These are phyloP conservation scores for Macadamia integrifolia DNA, from an alignment of 164 flowering plant genomes.

Conservation along the genomic window DNA sequence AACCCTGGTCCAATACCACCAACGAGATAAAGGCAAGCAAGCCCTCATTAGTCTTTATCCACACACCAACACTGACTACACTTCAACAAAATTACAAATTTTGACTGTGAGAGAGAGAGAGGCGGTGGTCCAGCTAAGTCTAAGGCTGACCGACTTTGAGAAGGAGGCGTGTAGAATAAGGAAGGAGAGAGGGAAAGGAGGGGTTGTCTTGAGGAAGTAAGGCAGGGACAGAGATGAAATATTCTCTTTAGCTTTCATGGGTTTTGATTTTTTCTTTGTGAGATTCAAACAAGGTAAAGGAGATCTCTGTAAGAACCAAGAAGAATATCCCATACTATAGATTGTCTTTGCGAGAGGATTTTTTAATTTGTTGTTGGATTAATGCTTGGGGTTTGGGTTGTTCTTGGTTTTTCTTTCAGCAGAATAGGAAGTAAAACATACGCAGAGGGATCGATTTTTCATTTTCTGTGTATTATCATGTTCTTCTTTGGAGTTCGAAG, in stretches of 20 bases:
- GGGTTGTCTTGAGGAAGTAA: not conserved
- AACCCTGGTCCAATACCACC: not conserved
- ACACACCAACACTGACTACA: not conserved
- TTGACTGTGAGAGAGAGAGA: conserved; percentile 1
- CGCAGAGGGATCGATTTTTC: conserved; percentile 2
- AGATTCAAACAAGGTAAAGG: conserved; percentile 25
- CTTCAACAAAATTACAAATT: not conserved
- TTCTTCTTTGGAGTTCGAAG: not conserved
- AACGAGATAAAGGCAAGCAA: too few species aligned
- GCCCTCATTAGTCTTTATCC: not conserved
- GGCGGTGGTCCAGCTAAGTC: conserved; percentile 1
- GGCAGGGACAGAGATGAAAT: conserved; percentile 15
- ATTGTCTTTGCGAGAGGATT: conserved; percentile 1
- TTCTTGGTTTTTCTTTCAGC: conserved; percentile 5
- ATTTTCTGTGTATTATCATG: not conserved
- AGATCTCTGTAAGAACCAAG: conserved; percentile 29
- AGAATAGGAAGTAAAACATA: conserved; percentile 19
- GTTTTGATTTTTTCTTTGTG: conserved; percentile 37
- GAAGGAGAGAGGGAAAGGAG: conserved; percentile 13
- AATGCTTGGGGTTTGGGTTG: conserved; percentile 12
- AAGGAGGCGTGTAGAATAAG: conserved; percentile 4
- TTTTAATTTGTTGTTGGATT: conserved; percentile 12
- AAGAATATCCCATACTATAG: conserved; percentile 22
- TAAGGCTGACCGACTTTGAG: conserved; percentile 16
- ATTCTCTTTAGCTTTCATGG: conserved; percentile 32